Conservation (phyloP, 2,329 filamentous ascomycete species). For the Penicillium sp. region DNA sequence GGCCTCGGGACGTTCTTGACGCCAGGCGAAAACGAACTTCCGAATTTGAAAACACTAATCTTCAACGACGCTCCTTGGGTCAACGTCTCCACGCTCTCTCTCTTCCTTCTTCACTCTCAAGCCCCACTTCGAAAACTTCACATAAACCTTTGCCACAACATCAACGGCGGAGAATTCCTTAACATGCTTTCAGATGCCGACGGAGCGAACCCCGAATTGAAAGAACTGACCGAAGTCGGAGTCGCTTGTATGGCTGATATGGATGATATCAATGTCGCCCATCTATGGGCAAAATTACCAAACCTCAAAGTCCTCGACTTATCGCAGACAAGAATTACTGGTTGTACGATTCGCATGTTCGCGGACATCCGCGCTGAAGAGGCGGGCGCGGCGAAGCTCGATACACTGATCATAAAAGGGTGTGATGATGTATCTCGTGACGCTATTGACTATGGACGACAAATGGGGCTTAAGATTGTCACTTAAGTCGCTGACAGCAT, state of each 20-base stretch:
- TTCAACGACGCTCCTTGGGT: constrained; percentile 31
- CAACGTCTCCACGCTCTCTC: constrained; percentile 10
- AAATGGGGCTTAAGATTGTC: constrained; percentile 29
- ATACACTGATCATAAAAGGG: constrained; percentile 27
- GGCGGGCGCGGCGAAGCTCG: constrained; percentile 16
- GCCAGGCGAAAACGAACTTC: constrained; percentile 8
- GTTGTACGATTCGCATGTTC: constrained; percentile 35
- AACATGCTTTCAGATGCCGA: constrained; percentile 1
- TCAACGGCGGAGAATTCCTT: constrained; percentile 18
- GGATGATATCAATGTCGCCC: constrained; percentile 24
- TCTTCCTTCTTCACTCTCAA: constrained; percentile 21
- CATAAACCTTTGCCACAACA: constrained; percentile 29
- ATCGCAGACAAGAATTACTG: constrained; percentile 36
- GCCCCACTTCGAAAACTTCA: constrained; percentile 27
- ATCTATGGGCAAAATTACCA: constrained; percentile 24
- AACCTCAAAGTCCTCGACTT: constrained; percentile 37
- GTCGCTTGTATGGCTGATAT: constrained; percentile 28
- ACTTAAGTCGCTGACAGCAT: constrained; percentile 3
- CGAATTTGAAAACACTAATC: constrained; percentile 30
- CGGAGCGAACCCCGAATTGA: constrained; percentile 7
- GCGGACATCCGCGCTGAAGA: constrained; percentile 23
- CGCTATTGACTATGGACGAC: constrained; percentile 36
- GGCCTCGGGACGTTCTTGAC: neutral
- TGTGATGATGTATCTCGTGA: constrained; percentile 36
- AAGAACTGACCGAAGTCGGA: constrained; percentile 31